Percentiles rank a stretch among this genome's conserved stretches.
Conservation (phyloP, 2,329 filamentous ascomycete genomes). For the Fusarium luffae region DNA sequence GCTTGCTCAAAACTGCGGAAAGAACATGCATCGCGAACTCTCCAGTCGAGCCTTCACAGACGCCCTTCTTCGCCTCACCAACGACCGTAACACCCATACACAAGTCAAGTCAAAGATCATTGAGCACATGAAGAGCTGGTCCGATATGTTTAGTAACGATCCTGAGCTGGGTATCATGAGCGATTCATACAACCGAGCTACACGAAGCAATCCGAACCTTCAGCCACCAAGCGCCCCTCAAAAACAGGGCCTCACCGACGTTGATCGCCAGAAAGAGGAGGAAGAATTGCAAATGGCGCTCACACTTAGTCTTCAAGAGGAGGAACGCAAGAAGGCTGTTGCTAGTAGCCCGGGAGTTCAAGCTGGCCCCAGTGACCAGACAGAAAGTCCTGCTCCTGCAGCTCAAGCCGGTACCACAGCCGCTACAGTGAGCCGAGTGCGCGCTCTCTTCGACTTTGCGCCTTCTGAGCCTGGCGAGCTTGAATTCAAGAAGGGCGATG, state of each 20-base stretch:
- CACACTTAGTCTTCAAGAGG: conserved; percentile 91
- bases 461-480: conserved; percentile 94
- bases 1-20: conserved; percentile 90
- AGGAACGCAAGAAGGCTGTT: conserved; percentile 68
- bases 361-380: conserved; percentile 54
- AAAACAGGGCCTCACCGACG: conserved; percentile 89
- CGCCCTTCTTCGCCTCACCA: conserved; percentile 87
- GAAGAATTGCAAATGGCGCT: conserved; percentile 97
- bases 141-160: conserved; percentile 90
- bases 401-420: conserved; percentile 88
- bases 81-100: conserved; percentile 93
- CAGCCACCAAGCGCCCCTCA: conserved; percentile 92
- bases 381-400: conserved; percentile 60
- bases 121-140: conserved; percentile 96
- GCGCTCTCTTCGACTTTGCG: conserved; percentile 93
- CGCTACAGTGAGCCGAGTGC: conserved; percentile 93
- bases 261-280: conserved; percentile 94
- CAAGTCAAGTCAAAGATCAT: conserved; percentile 98
- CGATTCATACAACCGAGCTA: conserved; percentile 89
- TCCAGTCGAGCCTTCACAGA: conserved; percentile 95
- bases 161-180: conserved; percentile 97
- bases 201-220: conserved; percentile 85
- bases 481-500: conserved; percentile 95
- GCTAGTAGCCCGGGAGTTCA: conserved; percentile 49
- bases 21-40: conserved; percentile 87